A percentile compares a stretch with the other conserved stretches of the same genome.
Conservation (phyloP, 805 yeast species). For the Ogataea nitratoaversa region DNA sequence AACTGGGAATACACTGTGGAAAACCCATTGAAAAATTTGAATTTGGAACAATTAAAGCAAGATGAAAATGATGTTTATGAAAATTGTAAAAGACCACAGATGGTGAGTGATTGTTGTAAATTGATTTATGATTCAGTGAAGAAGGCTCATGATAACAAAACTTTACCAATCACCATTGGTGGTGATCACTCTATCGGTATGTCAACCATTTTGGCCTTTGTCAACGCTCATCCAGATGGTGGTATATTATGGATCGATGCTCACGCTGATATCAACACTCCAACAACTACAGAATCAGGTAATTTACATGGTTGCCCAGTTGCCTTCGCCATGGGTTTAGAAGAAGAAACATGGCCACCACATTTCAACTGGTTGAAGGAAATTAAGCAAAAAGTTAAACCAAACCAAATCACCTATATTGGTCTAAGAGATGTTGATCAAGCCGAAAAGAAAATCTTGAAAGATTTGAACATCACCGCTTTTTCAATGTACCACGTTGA, state of each 20-base stretch:
- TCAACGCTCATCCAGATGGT: slow-evolving; percentile 76
- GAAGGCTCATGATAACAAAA: slow-evolving; percentile 41
- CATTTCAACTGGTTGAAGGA: slow-evolving; percentile 63
- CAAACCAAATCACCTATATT: slow-evolving; percentile 79
- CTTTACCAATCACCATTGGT: slow-evolving; percentile 81
- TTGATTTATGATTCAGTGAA: slow-evolving; percentile 58
- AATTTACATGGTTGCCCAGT: slow-evolving; percentile 97
- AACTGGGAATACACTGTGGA: slow-evolving; percentile 65
- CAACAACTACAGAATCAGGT: slow-evolving; percentile 77
- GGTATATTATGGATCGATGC: slow-evolving; percentile 96
- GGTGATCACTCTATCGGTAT: slow-evolving; percentile 98
- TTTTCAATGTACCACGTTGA: slow-evolving; percentile 96
- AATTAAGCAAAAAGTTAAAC: slow-evolving; percentile 57
- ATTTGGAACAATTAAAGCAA: slow-evolving; percentile 40
- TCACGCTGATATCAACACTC: slow-evolving; percentile 94
- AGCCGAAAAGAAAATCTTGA: slow-evolving; percentile 74
- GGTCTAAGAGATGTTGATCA: slow-evolving; percentile 92
- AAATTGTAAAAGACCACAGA: slow-evolving; percentile 64
- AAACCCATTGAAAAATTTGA: slow-evolving; percentile 50
- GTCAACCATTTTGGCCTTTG: slow-evolving; percentile 84
- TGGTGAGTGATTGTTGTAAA: slow-evolving; percentile 72
- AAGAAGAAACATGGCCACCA: slow-evolving; percentile 61
- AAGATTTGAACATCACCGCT: slow-evolving; percentile 71
- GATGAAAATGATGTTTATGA: slow-evolving; percentile 47
- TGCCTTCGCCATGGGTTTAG: slow-evolving; percentile 82